Evolutionary conservation across 2,329 filamentous ascomycete genomes (phyloP).

Genomic region (Fusarium xyrophilum): DNA sequence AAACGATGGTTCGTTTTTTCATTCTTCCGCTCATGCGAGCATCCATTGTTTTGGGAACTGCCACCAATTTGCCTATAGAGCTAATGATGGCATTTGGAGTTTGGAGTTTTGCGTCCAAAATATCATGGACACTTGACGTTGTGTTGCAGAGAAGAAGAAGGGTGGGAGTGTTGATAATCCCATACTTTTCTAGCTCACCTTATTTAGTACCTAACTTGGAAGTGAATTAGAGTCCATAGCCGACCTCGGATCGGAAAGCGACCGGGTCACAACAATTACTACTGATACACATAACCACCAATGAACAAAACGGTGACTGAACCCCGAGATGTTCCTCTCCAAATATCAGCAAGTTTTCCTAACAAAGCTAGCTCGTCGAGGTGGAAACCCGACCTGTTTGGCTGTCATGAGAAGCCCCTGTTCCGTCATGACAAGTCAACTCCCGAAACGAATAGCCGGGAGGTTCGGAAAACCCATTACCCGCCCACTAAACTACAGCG

Average conservation of each 20-base stretch:
- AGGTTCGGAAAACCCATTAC: slow-evolving; percentile 40
- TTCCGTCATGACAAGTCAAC: slow-evolving; percentile 34
- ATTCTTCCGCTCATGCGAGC: slow-evolving; percentile 23
- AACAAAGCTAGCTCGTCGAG: slow-evolving; percentile 7
- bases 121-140: slow-evolving; percentile 19
- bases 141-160: background rate
- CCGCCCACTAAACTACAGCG: slow-evolving; percentile 27
- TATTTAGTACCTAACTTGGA: background rate
- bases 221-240: slow-evolving; percentile 4
- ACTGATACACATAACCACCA: slow-evolving; percentile 24
- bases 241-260: slow-evolving; percentile 28
- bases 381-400: background rate
- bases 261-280: slow-evolving; percentile 23
- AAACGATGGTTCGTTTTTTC: slow-evolving; percentile 25
- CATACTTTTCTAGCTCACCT: background rate
- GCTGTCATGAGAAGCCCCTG: slow-evolving; percentile 14
- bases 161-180: background rate
- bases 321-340: slow-evolving; percentile 19
- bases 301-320: slow-evolving; percentile 26
- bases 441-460: slow-evolving; percentile 41
- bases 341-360: background rate
- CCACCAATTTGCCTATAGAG: background rate
- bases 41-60: background rate
- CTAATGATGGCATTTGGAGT: slow-evolving; percentile 2
- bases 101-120: slow-evolving; percentile 12